Percentiles rank a stretch among this genome's conserved stretches.
Conservation (phyloP, 805 yeast genomes). For the Nakazawaea siamensis region DNA sequence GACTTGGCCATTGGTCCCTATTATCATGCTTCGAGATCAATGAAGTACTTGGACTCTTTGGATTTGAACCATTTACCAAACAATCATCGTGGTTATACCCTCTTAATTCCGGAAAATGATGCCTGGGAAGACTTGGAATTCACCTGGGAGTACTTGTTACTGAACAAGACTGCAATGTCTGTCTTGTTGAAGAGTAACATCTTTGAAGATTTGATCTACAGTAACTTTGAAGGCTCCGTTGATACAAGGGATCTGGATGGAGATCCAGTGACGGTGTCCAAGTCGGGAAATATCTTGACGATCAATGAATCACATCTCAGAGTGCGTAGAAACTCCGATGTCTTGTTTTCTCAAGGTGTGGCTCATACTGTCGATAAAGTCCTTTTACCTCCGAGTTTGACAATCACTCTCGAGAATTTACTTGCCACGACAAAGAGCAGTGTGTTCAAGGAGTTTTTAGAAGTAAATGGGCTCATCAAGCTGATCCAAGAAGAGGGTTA, state of each 20-base stretch:
- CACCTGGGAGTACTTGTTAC: constrained; percentile 47
- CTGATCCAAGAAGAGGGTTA: constrained; percentile 22
- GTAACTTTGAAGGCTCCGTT: constrained; percentile 38
- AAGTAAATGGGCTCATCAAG: not conserved
- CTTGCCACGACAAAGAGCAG: constrained; percentile 37
- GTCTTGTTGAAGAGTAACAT: constrained; percentile 49
- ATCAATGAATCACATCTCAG: constrained; percentile 26
- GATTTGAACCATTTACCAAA: constrained; percentile 47
- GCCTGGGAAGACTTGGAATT: constrained; percentile 65
- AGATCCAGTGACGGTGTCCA: constrained; percentile 15
- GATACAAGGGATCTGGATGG: constrained; percentile 24
- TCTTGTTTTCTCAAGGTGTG: constrained; percentile 78
- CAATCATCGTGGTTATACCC: constrained; percentile 53
- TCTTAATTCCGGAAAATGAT: constrained; percentile 68
- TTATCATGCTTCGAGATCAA: constrained; percentile 55
- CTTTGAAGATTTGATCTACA: constrained; percentile 56
- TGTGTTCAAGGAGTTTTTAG: constrained; percentile 20
- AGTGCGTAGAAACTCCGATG: constrained; percentile 45
- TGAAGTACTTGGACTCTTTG: constrained; percentile 46
- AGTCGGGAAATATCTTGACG: constrained; percentile 15
- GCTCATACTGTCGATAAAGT: constrained; percentile 59
- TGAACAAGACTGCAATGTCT: constrained; percentile 42
- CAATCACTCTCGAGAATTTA: constrained; percentile 47
- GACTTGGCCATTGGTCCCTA: constrained; percentile 58
- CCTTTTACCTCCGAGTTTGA: constrained; percentile 46